Evolutionary conservation across 2,329 filamentous ascomycete genomes (phyloP), one percentile per base, ranked within the genome.

Genomic region (Microdochium nivale): DNA sequence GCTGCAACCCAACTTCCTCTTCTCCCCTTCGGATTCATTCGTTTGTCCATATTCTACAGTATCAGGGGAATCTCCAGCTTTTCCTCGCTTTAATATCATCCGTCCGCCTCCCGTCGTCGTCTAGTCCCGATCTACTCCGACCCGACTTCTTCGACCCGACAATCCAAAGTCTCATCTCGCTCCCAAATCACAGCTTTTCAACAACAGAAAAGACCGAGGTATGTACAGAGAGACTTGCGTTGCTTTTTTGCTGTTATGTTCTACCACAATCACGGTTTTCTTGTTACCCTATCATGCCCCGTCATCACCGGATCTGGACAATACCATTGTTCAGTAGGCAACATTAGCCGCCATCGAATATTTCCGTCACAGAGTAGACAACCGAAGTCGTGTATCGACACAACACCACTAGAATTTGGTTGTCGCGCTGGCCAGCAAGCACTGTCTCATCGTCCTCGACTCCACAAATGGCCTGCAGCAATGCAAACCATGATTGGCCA

Each of bases 21-120:
- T 62, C 60, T 44, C 59, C 55, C n/a, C 52, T 65, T 67, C 63
- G 63, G 60, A 65, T 65, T 64, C 64, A 66, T 66, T 67, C 65
- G 65, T 67, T 67, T 67, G 62, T 65, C 62, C 58, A 65, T 64
- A 65, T 60, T 66, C 53, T 54, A 53, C 49, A 37, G 52, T 60
- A 61, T 44, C 57, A 65, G 57, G 64, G 64, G 64, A 65, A 65
- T 59, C 60, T 58, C 64, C 61, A 58, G 60, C 60, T 56, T 62
- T 66, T 67, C 65, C 62, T 64, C 56, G 51, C 57, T 65, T 66
- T 67, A 66, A 66, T 66, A 63, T 49, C 54, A 57, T 55, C 52
- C 40, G 40, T 44, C 40, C 40, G 19, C 40, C 40, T 19, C 40
- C 16, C 40, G 40, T 44, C 19, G 40, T 44, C 19, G 40, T 19